Percentiles rank a stretch among this genome's conserved stretches.
phyloP scores from a whole-genome alignment of 1,139 yeast species.

The Magnusiomyces suaveolens region DNA sequence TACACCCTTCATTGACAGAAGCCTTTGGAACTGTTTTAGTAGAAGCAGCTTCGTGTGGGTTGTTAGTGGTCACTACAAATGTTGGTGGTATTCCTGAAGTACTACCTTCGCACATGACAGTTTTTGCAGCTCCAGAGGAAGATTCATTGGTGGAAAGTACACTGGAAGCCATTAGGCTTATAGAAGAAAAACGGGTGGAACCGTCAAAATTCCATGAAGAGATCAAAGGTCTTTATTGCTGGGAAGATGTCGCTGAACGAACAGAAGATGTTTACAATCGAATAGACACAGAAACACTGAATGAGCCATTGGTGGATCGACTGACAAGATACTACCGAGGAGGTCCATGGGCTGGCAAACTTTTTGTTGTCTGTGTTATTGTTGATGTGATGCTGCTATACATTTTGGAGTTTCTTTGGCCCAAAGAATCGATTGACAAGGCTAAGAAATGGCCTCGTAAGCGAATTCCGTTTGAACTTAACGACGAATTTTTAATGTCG shows the following conservation, averaged over 20 bases:
- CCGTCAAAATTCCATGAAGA: slow-evolving; percentile 70
- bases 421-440: slow-evolving; percentile 55
- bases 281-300: slow-evolving; percentile 37
- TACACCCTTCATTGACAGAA: slow-evolving; percentile 91
- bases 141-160: slow-evolving; percentile 68
- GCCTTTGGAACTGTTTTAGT: slow-evolving; percentile 97
- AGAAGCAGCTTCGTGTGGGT: slow-evolving; percentile 95
- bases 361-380: slow-evolving; percentile 67
- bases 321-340: slow-evolving; percentile 58
- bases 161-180: slow-evolving; percentile 49
- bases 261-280: slow-evolving; percentile 70
- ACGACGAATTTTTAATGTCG: not conserved
- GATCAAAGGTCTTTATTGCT: slow-evolving; percentile 76
- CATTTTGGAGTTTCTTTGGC: slow-evolving; percentile 61
- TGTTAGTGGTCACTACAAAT: slow-evolving; percentile 85
- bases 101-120: slow-evolving; percentile 85
- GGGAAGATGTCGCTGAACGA: slow-evolving; percentile 81
- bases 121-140: slow-evolving; percentile 79
- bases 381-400: slow-evolving; percentile 62
- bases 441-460: slow-evolving; percentile 68
- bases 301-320: slow-evolving; percentile 44
- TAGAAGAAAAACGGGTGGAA: slow-evolving; percentile 52
- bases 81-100: slow-evolving; percentile 99
- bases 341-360: slow-evolving; percentile 77
- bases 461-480: not conserved